A percentile compares a stretch with the other conserved stretches of the same genome.
These are phyloP conservation scores for Hortiboletus flavorubellus DNA, from an alignment of 768 basidiomycete genomes.

Conservation along the genomic window DNA sequence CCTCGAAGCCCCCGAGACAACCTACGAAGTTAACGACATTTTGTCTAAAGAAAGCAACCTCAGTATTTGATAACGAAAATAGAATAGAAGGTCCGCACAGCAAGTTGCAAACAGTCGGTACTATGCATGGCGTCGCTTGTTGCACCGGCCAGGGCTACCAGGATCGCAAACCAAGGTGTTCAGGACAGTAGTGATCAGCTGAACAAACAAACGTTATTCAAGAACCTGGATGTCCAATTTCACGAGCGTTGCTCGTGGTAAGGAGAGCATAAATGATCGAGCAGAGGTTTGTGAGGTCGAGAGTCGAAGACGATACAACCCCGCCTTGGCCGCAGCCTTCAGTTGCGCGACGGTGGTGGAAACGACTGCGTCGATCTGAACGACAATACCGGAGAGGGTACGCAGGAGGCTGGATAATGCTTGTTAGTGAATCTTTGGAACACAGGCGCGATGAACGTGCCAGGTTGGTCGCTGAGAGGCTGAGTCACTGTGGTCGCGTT, in stretches of 20 bases:
- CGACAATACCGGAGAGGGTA: not conserved
- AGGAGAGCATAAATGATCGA: not conserved
- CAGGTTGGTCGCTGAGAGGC: not conserved
- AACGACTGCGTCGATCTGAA: conserved; percentile 1
- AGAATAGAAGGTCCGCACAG: not conserved
- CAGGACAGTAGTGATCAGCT: not conserved
- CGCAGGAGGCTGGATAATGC: not conserved
- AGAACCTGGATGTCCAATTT: too few species aligned
- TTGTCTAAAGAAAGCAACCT: not conserved
- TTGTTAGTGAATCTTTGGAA: not conserved
- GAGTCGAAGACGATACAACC: not conserved
- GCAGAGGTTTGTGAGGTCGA: not conserved
- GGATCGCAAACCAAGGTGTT: not conserved
- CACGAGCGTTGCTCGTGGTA: not conserved
- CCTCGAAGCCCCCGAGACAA: conserved; percentile 3
- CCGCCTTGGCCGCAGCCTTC: not conserved
- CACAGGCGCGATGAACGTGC: not conserved
- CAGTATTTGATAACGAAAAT: not conserved
- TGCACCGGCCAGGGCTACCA: not conserved
- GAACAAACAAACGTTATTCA: not conserved
- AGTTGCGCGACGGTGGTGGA: not conserved
- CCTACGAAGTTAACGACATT: not conserved
- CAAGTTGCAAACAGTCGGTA: not conserved
- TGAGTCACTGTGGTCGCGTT: not conserved
- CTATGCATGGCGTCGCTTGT: not conserved